Base-by-base conservation (phyloP, 257 asterid genomes). In the Capsicum chinense region DNA sequence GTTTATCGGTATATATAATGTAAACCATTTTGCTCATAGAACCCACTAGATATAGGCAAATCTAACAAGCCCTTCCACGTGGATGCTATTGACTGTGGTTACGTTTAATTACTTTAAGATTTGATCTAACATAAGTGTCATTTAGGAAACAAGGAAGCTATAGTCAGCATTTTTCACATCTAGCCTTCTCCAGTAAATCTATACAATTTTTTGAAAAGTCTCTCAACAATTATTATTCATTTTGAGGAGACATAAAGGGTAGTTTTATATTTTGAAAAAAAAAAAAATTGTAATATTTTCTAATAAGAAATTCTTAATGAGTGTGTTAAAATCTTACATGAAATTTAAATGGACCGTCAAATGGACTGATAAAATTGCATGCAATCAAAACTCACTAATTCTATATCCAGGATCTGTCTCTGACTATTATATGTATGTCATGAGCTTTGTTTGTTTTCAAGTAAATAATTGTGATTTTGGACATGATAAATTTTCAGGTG, bases 401-500 rank as follows among this genome's bases (percentile, higher is more conserved):
- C 0, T 63, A 63, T 21, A 63, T 63, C 0, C 4, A 21, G 8
- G 2, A 21, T 63, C 2, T 56, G 6, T 4, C 35, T 70, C 2
- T 44, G 16, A 9, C 37, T 5, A 44, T 4, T 44, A 70, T 17
- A 70, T 16, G 15, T 70, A 10, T 63, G 8, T 64, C 42, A 1
- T 26, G 57, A 48, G 37, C 19, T 62, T 62, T 63, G 3, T 9
- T 62, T 63, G n/a, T 0, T 16, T 60, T 21, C 33, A 11, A 0
- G 9, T 64, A 26, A 64, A 64, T 64, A 11, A n/a, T 71, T 37
- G 12, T 26, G 70, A 26, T 7, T 63, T 26, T 63, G 3, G 9
- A n/a, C 39, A 47, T n/a, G 58, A 16, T 39, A 9, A 16, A 12
- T 67, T 17, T 35, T 37, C 15, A 93, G 97, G 98, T 86, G 70